Evolutionary conservation across 768 basidiomycete species (phyloP).

Genomic region (Kwoniella sp.): DNA sequence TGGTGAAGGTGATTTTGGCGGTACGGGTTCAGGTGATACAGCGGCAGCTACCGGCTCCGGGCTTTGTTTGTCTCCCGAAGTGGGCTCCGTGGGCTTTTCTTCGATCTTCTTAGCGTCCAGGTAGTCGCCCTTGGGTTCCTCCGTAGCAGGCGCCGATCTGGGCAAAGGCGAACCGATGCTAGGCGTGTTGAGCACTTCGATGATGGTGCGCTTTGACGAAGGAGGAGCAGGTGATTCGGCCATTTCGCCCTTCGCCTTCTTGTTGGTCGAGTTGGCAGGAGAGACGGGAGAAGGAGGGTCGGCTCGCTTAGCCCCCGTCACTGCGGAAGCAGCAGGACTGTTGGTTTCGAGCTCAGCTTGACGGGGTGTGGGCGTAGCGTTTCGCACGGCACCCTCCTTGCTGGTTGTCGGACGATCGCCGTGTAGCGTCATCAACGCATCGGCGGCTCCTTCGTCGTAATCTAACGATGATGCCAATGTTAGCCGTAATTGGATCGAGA

Average conservation of each 20-base stretch:
- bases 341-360: background rate
- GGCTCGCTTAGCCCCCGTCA: constrained; percentile 29
- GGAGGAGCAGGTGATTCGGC: constrained; percentile 13
- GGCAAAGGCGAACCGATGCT: constrained; percentile 30
- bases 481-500: constrained; percentile 14
- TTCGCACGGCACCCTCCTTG: constrained; percentile 9
- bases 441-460: constrained; percentile 90
- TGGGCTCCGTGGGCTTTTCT: constrained; percentile 2
- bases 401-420: constrained; percentile 48
- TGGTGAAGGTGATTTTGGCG: background rate
- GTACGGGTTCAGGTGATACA: background rate
- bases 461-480: constrained; percentile 57
- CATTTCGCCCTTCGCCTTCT: constrained; percentile 25
- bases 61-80: background rate
- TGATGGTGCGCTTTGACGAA: constrained; percentile 30
- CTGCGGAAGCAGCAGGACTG: constrained; percentile 7
- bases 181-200: constrained; percentile 47
- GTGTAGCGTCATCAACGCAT: constrained; percentile 75
- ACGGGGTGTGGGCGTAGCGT: constrained; percentile 15
- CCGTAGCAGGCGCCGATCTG: constrained; percentile 1
- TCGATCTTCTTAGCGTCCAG: constrained; percentile 7
- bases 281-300: constrained; percentile 43
- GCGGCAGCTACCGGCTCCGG: background rate
- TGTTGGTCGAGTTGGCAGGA: constrained; percentile 21
- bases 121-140: background rate